Conservation (phyloP, 1,284 basidiomycete genomes). For the Neolentinus lepideus region DNA sequence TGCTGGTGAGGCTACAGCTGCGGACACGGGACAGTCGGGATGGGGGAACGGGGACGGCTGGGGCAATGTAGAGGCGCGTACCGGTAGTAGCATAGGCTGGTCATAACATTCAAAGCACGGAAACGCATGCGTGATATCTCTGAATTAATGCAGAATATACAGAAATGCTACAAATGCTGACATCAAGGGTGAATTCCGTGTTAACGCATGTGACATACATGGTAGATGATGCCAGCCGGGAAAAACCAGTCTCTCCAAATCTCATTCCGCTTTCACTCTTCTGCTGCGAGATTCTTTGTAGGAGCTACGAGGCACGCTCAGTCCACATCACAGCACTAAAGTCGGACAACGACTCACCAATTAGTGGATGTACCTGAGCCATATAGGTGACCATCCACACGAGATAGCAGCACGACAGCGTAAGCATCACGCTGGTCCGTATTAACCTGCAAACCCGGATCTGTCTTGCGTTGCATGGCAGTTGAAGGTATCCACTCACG, state of each 20-base stretch:
- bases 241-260: background rate
- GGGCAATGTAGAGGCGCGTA: background rate
- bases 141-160: background rate
- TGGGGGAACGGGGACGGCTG: constrained; percentile 1
- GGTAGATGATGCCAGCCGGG: background rate
- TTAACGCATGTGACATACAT: background rate
- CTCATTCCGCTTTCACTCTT: constrained; percentile 8
- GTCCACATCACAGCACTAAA: background rate
- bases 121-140: background rate
- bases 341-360: constrained; percentile 44
- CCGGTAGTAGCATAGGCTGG: background rate
- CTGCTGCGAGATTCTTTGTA: constrained; percentile 14
- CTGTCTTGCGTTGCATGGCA: background rate
- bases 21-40: constrained; percentile 6
- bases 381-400: constrained; percentile 95
- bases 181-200: background rate
- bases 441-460: constrained; percentile 50
- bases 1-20: background rate
- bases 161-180: background rate
- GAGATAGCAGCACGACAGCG: constrained; percentile 78
- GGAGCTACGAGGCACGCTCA: constrained; percentile 13
- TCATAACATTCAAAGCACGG: background rate
- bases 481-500: constrained; percentile 43
- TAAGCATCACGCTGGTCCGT: constrained; percentile 72
- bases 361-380: constrained; percentile 84